A percentile compares a stretch with the other conserved stretches of the same genome.
phyloP scores from a whole-genome alignment of 2,329 filamentous ascomycete species.

The Cercospora berteroae region DNA sequence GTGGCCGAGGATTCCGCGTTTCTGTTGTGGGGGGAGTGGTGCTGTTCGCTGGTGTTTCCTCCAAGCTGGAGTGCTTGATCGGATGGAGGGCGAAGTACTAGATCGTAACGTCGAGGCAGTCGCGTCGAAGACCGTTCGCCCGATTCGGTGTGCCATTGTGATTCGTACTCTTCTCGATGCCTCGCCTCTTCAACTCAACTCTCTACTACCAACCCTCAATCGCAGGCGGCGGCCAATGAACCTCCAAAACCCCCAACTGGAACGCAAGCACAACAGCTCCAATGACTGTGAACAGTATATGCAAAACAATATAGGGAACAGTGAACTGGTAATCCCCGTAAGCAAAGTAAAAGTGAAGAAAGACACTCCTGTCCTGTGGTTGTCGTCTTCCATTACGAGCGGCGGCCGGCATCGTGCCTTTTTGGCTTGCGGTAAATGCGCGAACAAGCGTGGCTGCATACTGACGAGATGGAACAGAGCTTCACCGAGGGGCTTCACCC shows the following conservation, averaged over 20 bases:
- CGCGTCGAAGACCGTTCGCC: conserved; percentile 20
- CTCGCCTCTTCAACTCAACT: not conserved
- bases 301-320: not conserved
- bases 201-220: not conserved
- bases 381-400: not conserved
- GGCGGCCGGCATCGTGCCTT: conserved; percentile 1
- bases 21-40: conserved; percentile 17
- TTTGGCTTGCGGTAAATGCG: conserved; percentile 5
- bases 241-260: not conserved
- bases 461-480: not conserved
- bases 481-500: not conserved
- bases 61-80: conserved; percentile 10
- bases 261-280: not conserved
- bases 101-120: conserved; percentile 17
- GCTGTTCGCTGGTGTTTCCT: conserved; percentile 8
- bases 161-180: not conserved
- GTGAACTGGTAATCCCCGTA: not conserved
- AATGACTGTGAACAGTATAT: not conserved
- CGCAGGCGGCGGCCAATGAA: conserved; percentile 3
- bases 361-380: not conserved
- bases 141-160: conserved; percentile 21
- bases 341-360: not conserved
- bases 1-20: conserved; percentile 27
- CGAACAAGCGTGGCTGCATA: conserved; percentile 4
- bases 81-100: conserved; percentile 9